Base-by-base conservation (phyloP, 306 rosid species). In the Herpetospermum pedunculosum region DNA sequence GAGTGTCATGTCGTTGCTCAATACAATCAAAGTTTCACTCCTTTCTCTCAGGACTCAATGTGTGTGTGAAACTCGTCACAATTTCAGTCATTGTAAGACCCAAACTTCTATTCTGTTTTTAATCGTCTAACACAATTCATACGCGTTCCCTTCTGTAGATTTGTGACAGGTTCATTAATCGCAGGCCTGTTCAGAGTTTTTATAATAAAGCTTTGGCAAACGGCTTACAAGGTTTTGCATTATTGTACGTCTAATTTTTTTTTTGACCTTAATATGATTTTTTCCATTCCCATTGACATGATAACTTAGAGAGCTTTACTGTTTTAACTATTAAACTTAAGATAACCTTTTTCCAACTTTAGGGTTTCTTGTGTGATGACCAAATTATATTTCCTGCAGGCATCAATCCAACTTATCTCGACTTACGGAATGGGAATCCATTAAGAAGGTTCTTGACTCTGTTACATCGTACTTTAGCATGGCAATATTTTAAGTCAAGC, bases 391-490 rank as follows among this genome's bases (percentile, higher is more conserved):
- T 75, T 63, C 73, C 72, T 81, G 90, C 96, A 94, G 99, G 76
- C 96, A 94, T 82, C 91, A 89, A 80, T 97, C 87, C 86, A 88
- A 34, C 54, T 85, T 84, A 81, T 62, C 95, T 76, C 95, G 92
- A 70, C 97, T 94, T 23, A 96, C 96, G 60, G 87, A 94, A 81
- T 94, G 97, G 99, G 99, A 94, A 81, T 96, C 91, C 77, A 94
- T 94, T 65, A 80, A 87, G 78, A 88, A 87, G 87, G 97, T 94
- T 23, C 68, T 64, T 53, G 62, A 74, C 14, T 50, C 68, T 67
- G 75, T 78, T 74, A 65, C 38, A 40, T 49, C 70, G 21, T 50
- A 35, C 48, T 79, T 71, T 53, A 0, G 26, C 70, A 74, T 53
- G 40, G 8, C 25, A 30, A 16, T 38, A 19, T 72, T 72, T 50